Evolutionary conservation across 441 rosid genomes (phyloP), one percentile per base, ranked within the genome.

Genomic region (Theobroma grandiflorum): DNA sequence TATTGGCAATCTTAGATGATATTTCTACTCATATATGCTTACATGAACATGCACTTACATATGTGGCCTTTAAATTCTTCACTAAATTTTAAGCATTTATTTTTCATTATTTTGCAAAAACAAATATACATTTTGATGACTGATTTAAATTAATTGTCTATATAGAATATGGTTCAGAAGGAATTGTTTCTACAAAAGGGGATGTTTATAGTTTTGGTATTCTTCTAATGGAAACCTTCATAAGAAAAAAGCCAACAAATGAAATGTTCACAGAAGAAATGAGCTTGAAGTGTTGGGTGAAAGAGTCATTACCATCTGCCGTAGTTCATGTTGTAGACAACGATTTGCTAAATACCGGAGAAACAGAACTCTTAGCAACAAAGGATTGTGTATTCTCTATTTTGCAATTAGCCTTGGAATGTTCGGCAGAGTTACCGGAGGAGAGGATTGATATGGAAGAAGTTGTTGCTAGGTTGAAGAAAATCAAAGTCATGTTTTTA

Each of bases 121-220:
- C 8, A 7, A 31, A 58, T 35, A 22, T 11, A 2, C 7, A 6
- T 69, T 43, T 43, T 16, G 8, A 2, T 63, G 68, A 20, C 22
- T 1, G 22, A 35, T 26, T 4, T 4, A 31, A 8, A 3, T 0
- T 22, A 26, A 26, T 26, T 26, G 0, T 40, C 12, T 12, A 0
- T 38, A 40, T 18, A 79, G 81, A 79, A 38, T 72, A 79, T 9
- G 81, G 81, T 45, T 58, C 61, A 11, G 43, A 31, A n/a, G 81
- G 81, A 55, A 37, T 47, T 33, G 72, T 79, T 9, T 72, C 82
- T 1, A 49, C 37, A 22, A 73, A 50, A 61, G 64, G 82, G 1
- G 82, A 79, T 72, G 64, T 79, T 7, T 79, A 79, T 10, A 79
- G 82, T 14, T 79, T 43, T 14, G 82, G 72, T 2, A 72, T 79